Evolutionary conservation across 768 basidiomycete genomes (phyloP).

Genomic region (Porpolomopsis calyptriformis): DNA sequence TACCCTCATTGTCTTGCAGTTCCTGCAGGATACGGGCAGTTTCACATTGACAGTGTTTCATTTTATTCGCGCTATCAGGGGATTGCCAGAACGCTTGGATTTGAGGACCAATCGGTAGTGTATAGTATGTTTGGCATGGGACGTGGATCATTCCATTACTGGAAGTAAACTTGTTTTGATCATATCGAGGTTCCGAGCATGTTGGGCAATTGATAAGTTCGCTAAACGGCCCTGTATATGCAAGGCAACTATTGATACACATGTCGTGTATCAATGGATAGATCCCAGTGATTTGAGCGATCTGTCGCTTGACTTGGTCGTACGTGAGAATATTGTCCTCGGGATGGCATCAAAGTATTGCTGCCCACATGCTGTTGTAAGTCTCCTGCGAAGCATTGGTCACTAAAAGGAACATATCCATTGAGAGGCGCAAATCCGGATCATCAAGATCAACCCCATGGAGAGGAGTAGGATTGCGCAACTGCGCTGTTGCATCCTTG

Average conservation of each 20-base stretch:
- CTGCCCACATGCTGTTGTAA: slow-evolving; percentile 15
- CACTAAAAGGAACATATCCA: slow-evolving; percentile 22
- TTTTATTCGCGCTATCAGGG: slow-evolving; percentile 12
- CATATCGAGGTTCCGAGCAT: slow-evolving; percentile 20
- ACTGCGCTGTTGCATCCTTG: too few species aligned
- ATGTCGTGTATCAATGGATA: slow-evolving; percentile 23
- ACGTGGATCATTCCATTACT: slow-evolving; percentile 13
- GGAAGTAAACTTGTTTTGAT: background rate
- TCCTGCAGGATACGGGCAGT: slow-evolving; percentile 7
- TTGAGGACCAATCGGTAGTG: slow-evolving; percentile 29
- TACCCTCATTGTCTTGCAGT: slow-evolving; percentile 10
- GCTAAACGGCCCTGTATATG: slow-evolving; percentile 26
- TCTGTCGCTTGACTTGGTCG: slow-evolving; percentile 9
- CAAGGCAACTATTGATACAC: slow-evolving; percentile 30
- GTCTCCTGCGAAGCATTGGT: slow-evolving; percentile 11
- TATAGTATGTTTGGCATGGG: slow-evolving; percentile 21
- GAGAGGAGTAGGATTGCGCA: too few species aligned
- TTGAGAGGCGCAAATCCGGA: slow-evolving; percentile 23
- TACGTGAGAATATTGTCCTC: slow-evolving; percentile 2
- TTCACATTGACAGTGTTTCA: slow-evolving; percentile 14
- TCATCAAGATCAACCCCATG: slow-evolving; percentile 10
- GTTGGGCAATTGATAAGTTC: slow-evolving; percentile 17
- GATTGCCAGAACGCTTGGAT: slow-evolving; percentile 23
- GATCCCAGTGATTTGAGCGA: slow-evolving; percentile 22
- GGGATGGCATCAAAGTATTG: slow-evolving; percentile 14